Evolutionary conservation across 164 flowering plant genomes (phyloP).

Genomic region (Umbilicus rupestris): DNA sequence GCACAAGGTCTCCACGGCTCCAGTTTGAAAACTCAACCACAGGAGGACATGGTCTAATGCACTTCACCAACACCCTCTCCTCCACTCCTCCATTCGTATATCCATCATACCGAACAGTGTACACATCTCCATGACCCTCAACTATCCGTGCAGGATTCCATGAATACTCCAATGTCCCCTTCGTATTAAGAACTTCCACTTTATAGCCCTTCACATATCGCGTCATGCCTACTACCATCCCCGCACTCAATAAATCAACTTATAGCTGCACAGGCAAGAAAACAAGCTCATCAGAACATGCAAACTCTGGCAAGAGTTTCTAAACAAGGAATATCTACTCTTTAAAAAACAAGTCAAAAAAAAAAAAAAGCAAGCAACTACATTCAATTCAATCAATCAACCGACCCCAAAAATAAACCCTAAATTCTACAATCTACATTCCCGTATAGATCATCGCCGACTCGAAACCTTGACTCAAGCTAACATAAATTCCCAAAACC

Average conservation of each 20-base stretch:
- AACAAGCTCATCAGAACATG: too few species aligned
- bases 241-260: not conserved
- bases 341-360: too few species aligned
- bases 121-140: not conserved
- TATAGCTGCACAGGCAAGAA: not conserved
- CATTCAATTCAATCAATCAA: too few species aligned
- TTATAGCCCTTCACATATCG: not conserved
- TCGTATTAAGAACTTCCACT: constrained; percentile 1
- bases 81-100: not conserved
- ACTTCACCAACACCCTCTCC: not conserved
- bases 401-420: too few species aligned
- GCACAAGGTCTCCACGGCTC: not conserved
- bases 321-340: not conserved
- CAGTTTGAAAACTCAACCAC: not conserved
- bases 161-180: not conserved
- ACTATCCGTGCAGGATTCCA: not conserved
- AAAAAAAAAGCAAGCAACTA: too few species aligned
- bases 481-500: too few species aligned
- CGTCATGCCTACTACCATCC: not conserved
- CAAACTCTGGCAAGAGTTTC: not conserved
- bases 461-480: too few species aligned
- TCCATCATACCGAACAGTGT: not conserved
- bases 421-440: too few species aligned
- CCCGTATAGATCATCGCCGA: too few species aligned
- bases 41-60: not conserved